Evolutionary conservation across 192 early-diverging fungal species (phyloP).

Genomic region (Entomortierella parvispora): DNA sequence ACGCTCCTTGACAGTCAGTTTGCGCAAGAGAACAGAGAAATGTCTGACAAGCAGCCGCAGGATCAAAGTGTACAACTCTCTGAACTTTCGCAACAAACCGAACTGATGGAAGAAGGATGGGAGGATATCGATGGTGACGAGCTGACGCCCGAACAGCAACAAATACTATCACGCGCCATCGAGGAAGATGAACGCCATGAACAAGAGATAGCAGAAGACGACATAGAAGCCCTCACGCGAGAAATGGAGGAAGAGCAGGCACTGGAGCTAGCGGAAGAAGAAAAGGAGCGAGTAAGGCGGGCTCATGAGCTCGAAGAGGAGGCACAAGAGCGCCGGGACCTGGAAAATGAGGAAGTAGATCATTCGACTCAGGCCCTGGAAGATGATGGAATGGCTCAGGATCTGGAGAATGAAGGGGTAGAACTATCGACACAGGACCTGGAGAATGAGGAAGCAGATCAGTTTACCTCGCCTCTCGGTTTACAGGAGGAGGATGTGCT

Average conservation of each 20-base stretch:
- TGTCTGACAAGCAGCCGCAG: neutral
- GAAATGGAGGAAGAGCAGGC: constrained; percentile 2
- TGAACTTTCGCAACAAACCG: too few species aligned
- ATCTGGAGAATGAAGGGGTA: neutral
- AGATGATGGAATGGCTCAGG: neutral
- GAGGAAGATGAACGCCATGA: too few species aligned
- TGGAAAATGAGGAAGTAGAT: neutral
- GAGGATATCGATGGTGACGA: too few species aligned
- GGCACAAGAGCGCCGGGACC: neutral
- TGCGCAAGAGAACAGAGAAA: neutral
- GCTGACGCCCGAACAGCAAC: too few species aligned
- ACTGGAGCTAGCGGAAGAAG: neutral
- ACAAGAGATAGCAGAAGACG: too few species aligned
- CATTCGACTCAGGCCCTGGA: neutral
- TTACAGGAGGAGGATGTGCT: too few species aligned
- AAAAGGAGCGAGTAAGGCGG: neutral
- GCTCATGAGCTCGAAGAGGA: neutral
- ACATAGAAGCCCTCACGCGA: neutral
- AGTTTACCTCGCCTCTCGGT: neutral
- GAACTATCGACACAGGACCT: neutral
- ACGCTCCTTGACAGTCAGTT: neutral
- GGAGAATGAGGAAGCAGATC: neutral
- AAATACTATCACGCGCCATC: too few species aligned
- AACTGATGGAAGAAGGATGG: neutral
- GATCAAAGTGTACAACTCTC: too few species aligned